Base-by-base conservation (phyloP, 106 monocot species). In the Triglochin maritima region DNA sequence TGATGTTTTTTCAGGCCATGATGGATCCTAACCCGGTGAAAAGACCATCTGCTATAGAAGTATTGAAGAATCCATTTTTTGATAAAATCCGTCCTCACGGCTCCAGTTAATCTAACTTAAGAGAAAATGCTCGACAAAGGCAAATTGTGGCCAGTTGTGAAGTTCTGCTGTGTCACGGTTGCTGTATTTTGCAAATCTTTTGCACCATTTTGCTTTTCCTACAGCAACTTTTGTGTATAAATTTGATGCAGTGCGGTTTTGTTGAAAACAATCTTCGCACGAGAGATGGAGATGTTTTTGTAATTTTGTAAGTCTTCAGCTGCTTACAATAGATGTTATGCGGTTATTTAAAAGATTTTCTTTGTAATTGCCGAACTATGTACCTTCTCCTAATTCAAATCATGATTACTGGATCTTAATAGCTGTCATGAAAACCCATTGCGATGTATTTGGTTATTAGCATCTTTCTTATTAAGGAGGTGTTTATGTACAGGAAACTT, bases 1-100 rank as follows among this genome's bases (percentile, higher is more conserved):
- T 29, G 29, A 29, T 1, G 29, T 29, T 29, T 50, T 50, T 50
- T 29, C 76, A 96, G 95, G 81, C 78, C 9, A 96, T 96, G 95
- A 96, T 96, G 87, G 85, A 91, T 69, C 90, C 95, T 48, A 79
- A 96, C 70, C 95, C 95, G 6, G 13, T 65, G 15, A 96, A 54
- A 74, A 82, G 95, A 11, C 95, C 95, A 53, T 90, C 95, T 47
- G 95, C 90, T 5, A 83, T 67, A 57, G 85, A 96, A 71, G 70
- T 96, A 3, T 47, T 85, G 53, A 80, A 80, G 49, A 76, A 88
- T 67, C 74, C 87, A 0, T 65, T 87, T 11, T 91, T 96, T 64
- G 79, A 82, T 47, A 82, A 54, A 47, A 7, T 52, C 29, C 69
- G 49, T 70, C 29, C 48, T n/a, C 5, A 7, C n/a, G 46, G 5